Base-by-base conservation (phyloP, 139 green algal species). In the Chlorella sorokiniana region DNA sequence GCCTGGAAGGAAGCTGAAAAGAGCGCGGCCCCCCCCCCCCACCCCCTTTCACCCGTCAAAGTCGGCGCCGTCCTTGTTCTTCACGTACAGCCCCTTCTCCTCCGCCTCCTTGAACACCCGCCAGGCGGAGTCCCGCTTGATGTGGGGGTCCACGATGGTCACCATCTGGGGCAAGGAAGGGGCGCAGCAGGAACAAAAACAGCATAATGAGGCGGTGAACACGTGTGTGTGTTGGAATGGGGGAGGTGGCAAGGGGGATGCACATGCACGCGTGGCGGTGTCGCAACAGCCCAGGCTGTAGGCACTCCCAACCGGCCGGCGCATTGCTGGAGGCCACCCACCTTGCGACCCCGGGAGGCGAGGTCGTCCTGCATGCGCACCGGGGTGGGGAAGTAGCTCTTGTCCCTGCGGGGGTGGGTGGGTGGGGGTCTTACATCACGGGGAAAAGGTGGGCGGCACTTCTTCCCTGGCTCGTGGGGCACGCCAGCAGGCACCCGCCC, bases 71-170 rank as follows among this genome's bases (percentile, higher is more conserved):
- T 96, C 81, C 71, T 91, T 90, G 82, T 96, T 93, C 68, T 94
- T 94, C 18, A 99, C 95, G 81, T 94, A 99, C 88, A 95, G 92
- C 18, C 90, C 84, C 74, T 91, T 91, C 9, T 84, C 45, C 73
- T 92, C 79, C 0, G 95, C 96, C 83, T 99, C 93, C 54, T 91
- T 91, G 86, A 96, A 95, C 38, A 99, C 81, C 42, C 89, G 84
- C 88, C 97, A 99, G 31, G 40, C 48, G 14, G 67, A 5, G 88
- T 99, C 96, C 8, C 90, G 89, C 91, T 99, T 99, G 42, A 99
- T 93, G 88, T 99, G 97, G 11, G 97, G 97, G 87, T 99, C 97
- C 59, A 99, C 94, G 74, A 99, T 99, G 72, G 92, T 95, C n/a
- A 99, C 96, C 91, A 96, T 97, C 71, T 84, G 68, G 2, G 45